phyloP scores from a whole-genome alignment of 1,284 basidiomycete species.

The Leccinum ponderosum region DNA sequence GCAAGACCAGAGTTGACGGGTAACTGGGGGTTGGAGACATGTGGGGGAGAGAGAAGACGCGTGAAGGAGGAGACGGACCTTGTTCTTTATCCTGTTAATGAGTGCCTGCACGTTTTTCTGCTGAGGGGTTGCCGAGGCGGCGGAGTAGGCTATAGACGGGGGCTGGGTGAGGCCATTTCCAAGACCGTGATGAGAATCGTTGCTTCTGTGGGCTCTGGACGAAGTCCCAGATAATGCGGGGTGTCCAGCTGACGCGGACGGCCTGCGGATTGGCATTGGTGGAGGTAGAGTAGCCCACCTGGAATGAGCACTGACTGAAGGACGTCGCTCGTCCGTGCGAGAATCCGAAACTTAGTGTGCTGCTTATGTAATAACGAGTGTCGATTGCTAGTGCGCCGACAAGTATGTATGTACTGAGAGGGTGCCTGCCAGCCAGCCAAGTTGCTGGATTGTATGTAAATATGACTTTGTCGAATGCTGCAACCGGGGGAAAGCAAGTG shows the following conservation, averaged over 20 bases:
- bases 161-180: constrained; percentile 36
- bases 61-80: constrained; percentile 41
- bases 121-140: constrained; percentile 53
- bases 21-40: constrained; percentile 49
- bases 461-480: not conserved
- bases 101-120: constrained; percentile 73
- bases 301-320: constrained; percentile 1
- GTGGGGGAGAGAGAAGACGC: not conserved
- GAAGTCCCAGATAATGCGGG: constrained; percentile 23
- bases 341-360: constrained; percentile 11
- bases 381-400: not conserved
- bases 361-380: constrained; percentile 29
- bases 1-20: constrained; percentile 81
- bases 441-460: not conserved
- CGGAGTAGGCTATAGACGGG: constrained; percentile 36
- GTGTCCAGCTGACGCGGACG: constrained; percentile 46
- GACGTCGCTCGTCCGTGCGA: constrained; percentile 20
- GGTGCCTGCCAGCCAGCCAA: not conserved
- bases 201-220: constrained; percentile 46
- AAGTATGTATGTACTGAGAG: not conserved
- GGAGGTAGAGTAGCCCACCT: constrained; percentile 13
- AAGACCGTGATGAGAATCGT: constrained; percentile 49
- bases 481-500: not conserved
- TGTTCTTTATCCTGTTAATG: constrained; percentile 71
- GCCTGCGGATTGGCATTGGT: constrained; percentile 46